Evolutionary conservation across 2,329 filamentous ascomycete species (phyloP).

Genomic region (Claviceps sorghi): DNA sequence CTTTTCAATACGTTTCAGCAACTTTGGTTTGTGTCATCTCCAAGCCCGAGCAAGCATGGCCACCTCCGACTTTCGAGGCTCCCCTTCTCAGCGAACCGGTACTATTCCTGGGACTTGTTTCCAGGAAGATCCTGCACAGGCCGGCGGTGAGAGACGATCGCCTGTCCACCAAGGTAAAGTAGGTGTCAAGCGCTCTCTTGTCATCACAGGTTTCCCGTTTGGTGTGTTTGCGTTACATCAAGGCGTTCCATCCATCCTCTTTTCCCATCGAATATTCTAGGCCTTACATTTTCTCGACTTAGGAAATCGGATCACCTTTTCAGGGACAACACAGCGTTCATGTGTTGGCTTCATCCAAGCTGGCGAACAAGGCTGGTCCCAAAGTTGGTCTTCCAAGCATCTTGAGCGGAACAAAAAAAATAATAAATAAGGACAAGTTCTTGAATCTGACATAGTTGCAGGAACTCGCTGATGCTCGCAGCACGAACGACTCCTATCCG

Average conservation of each 20-base stretch:
- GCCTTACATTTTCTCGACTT: background rate
- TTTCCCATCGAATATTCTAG: background rate
- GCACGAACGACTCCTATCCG: conserved; percentile 29
- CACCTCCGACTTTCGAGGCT: conserved; percentile 13
- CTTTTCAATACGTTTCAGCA: conserved; percentile 7
- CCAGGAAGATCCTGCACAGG: conserved; percentile 11
- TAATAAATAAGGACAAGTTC: no score
- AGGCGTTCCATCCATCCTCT: background rate
- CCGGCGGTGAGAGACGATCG: conserved; percentile 7
- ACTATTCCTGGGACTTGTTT: conserved; percentile 6
- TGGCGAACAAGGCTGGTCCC: conserved; percentile 37
- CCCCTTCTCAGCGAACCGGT: conserved; percentile 14
- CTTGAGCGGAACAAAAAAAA: background rate
- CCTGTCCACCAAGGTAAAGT: conserved; percentile 8
- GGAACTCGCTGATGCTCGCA: conserved; percentile 15
- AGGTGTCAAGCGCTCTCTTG: conserved; percentile 3
- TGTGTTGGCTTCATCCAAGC: conserved; percentile 36
- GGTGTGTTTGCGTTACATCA: background rate
- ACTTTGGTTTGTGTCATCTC: conserved; percentile 1
- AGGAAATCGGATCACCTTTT: conserved; percentile 11
- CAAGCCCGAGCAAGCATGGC: conserved; percentile 14
- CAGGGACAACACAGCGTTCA: conserved; percentile 28
- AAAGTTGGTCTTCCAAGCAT: conserved; percentile 29
- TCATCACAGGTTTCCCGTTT: background rate
- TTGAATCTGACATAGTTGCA: conserved; percentile 15